Percentiles rank a stretch among this genome's conserved stretches.
These are phyloP conservation scores for Cryptosporidium canis DNA, from an alignment of 169 alveolate genomes.

Conservation along the genomic window DNA sequence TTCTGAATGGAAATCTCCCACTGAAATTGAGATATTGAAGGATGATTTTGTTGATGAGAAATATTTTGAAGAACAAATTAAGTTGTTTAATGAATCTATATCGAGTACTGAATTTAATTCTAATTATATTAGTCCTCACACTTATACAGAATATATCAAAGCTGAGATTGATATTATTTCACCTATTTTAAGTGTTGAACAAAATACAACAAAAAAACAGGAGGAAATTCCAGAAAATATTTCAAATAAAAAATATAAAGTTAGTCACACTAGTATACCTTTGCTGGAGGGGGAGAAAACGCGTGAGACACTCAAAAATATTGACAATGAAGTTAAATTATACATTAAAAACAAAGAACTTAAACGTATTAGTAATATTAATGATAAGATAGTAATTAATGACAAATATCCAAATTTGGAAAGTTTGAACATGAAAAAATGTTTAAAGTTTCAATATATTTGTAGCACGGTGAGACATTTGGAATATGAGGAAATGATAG, in stretches of 20 bases:
- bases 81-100: too few species aligned
- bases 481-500: background rate
- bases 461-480: constrained; percentile 35
- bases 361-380: background rate
- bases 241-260: background rate
- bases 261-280: background rate
- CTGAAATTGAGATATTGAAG: too few species aligned
- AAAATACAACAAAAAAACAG: background rate
- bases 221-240: background rate
- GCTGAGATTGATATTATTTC: background rate
- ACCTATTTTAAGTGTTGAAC: background rate
- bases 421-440: background rate
- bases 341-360: background rate
- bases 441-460: constrained; percentile 7
- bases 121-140: too few species aligned
- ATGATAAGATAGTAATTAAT: background rate
- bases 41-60: too few species aligned
- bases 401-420: background rate
- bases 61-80: too few species aligned
- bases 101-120: too few species aligned
- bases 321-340: background rate
- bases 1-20: too few species aligned
- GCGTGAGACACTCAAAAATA: background rate
- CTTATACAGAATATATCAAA: background rate
- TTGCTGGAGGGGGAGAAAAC: background rate